Base-by-base conservation (phyloP, 305 asterid species). In the Fraxinus baroniana region DNA sequence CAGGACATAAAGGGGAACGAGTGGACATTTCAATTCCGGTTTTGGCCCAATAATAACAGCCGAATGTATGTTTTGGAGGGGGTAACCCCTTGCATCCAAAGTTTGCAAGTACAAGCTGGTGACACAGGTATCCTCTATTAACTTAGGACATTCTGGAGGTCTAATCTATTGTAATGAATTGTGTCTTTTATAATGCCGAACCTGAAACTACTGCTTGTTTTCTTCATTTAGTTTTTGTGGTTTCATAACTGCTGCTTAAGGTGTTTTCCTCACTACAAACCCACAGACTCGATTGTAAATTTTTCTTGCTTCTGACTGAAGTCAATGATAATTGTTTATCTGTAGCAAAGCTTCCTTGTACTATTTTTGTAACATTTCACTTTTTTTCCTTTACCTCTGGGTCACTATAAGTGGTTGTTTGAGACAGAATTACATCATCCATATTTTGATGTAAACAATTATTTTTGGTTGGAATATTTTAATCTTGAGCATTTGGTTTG, bases 21-120 rank as follows among this genome's bases (percentile, higher is more conserved):
- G 82, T 97, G 99, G 99, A 93, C 96, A 41, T 97, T 97, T 87
- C 98, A 97, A 80, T 97, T 97, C 86, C 87, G 98, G 80, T 97
- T 95, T 86, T 97, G 99, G 99, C 98, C 99, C 41, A 97, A 97
- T 81, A 97, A 97, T 84, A 97, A 97, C 91, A 97, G 98, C 89
- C 88, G 98, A 79, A 97, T 97, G 99, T 97, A 97, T 79, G 99
- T 97, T 62, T 87, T 97, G 89, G 99, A 97, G 89, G 99, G 99
- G 28, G 98, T 97, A 66, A 95, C 98, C 72, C 98, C 98, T 78
- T 97, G 99, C 93, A 97, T 97, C 86, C 99, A 95, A 81, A 93
- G 91, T 88, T 90, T 97, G 98, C 98, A 93, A 83, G 85, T 97
- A 85, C 95, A 95, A 89, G 99, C 98, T 76, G 98, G 99, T 49